These are phyloP conservation scores for Ceratobasidium sp. DNA, from an alignment of 1,284 basidiomycete genomes.

Conservation along the genomic window DNA sequence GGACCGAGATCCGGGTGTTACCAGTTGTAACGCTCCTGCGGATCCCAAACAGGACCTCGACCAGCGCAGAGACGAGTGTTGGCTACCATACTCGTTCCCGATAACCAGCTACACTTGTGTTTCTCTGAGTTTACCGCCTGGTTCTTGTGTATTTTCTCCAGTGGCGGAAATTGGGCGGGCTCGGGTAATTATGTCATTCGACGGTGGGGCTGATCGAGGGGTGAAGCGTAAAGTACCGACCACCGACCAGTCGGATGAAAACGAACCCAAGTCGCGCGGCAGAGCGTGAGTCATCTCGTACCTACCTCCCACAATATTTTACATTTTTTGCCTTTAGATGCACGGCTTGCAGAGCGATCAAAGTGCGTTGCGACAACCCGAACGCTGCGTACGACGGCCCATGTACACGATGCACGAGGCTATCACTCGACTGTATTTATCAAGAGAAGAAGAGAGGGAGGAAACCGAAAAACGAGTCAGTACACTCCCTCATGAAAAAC, in stretches of 20 bases:
- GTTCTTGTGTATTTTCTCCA: not conserved
- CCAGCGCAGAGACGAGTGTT: not conserved
- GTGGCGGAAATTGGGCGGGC: not conserved
- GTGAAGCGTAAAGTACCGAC: conserved; percentile 44
- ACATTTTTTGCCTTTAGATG: conserved; percentile 18
- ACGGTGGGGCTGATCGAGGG: conserved; percentile 38
- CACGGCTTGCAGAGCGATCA: conserved; percentile 36
- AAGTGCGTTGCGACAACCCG: conserved; percentile 41
- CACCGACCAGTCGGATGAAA: conserved; percentile 40
- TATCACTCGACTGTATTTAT: conserved; percentile 36
- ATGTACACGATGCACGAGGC: conserved; percentile 26
- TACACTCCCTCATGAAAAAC: conserved; percentile 14
- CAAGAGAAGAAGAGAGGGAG: conserved; percentile 40
- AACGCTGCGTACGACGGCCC: conserved; percentile 33
- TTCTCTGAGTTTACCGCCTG: not conserved
- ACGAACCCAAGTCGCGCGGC: conserved; percentile 40
- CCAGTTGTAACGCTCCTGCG: conserved; percentile 10
- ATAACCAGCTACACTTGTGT: not conserved
- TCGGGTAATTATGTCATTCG: conserved; percentile 36
- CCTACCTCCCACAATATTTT: not conserved
- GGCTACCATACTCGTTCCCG: not conserved
- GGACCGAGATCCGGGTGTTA: conserved; percentile 15
- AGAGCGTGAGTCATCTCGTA: conserved; percentile 34
- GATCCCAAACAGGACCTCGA: conserved; percentile 12
- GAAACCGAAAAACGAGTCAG: conserved; percentile 45